Percentiles rank a stretch among this genome's conserved stretches.
Conservation (phyloP, 1,284 basidiomycete species). For the Ceratobasidium sp. region DNA sequence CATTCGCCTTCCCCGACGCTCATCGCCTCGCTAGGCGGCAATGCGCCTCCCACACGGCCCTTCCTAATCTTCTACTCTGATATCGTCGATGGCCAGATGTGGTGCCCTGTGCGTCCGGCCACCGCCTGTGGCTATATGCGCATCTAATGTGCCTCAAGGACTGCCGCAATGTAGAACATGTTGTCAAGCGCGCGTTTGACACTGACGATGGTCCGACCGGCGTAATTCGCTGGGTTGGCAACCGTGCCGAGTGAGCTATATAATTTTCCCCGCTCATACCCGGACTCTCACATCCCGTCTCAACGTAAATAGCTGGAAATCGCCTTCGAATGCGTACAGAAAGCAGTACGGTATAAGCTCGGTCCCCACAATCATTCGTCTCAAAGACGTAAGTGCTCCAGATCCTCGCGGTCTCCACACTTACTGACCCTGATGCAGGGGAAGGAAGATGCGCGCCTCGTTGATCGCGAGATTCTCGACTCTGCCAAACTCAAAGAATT, state of each 20-base stretch:
- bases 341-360: constrained; percentile 47
- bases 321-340: constrained; percentile 46
- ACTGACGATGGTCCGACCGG: constrained; percentile 41
- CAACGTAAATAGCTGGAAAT: constrained; percentile 41
- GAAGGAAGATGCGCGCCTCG: constrained; percentile 46
- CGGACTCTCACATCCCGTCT: constrained; percentile 6
- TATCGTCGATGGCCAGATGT: constrained; percentile 48
- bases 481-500: constrained; percentile 46
- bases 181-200: constrained; percentile 48
- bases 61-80: constrained; percentile 49
- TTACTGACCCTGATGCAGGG: constrained; percentile 37
- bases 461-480: constrained; percentile 47
- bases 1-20: constrained; percentile 29
- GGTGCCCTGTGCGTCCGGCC: constrained; percentile 46
- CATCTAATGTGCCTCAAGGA: constrained; percentile 33
- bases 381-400: constrained; percentile 39
- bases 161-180: constrained; percentile 46
- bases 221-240: constrained; percentile 48
- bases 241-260: constrained; percentile 44
- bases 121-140: constrained; percentile 10
- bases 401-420: background rate
- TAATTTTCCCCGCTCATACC: background rate
- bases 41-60: constrained; percentile 41
- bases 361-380: constrained; percentile 47
- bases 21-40: constrained; percentile 41